phyloP scores from a whole-genome alignment of 176 grass and related monocot genomes.

The Musa schizocarpa region DNA sequence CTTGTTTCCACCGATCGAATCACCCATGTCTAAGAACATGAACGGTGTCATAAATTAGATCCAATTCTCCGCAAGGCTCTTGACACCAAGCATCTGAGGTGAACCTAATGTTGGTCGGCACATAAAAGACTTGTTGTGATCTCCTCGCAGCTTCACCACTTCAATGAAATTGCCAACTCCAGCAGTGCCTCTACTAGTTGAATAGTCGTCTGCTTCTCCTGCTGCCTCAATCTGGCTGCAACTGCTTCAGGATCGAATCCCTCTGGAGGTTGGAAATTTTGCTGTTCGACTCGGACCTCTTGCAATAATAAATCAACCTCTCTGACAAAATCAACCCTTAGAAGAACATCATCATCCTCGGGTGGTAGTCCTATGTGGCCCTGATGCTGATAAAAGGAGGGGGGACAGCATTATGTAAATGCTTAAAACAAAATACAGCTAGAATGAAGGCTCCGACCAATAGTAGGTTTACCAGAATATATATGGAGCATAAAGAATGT shows the following conservation, averaged over 20 bases:
- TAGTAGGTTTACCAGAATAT: not conserved
- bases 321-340: slow-evolving; percentile 86
- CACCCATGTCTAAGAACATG: not conserved
- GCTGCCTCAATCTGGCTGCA: slow-evolving; percentile 53
- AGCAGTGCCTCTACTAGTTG: slow-evolving; percentile 64
- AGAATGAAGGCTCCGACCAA: not conserved
- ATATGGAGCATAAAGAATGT: not conserved
- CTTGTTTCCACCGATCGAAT: not conserved
- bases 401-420: not conserved
- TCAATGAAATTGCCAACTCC: slow-evolving; percentile 53
- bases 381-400: slow-evolving; percentile 36
- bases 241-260: slow-evolving; percentile 82
- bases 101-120: not conserved
- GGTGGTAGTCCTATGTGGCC: slow-evolving; percentile 60
- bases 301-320: slow-evolving; percentile 64
- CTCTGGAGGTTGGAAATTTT: slow-evolving; percentile 24
- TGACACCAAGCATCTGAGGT: not conserved
- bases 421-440: not conserved
- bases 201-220: slow-evolving; percentile 71
- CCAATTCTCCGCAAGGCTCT: not conserved
- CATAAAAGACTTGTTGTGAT: not conserved
- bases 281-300: slow-evolving; percentile 61
- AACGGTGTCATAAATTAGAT: not conserved
- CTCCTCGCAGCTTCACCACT: slow-evolving; percentile 42
- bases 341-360: slow-evolving; percentile 53